Evolutionary conservation across 768 basidiomycete genomes (phyloP).

Genomic region (Boletus barrowsii): DNA sequence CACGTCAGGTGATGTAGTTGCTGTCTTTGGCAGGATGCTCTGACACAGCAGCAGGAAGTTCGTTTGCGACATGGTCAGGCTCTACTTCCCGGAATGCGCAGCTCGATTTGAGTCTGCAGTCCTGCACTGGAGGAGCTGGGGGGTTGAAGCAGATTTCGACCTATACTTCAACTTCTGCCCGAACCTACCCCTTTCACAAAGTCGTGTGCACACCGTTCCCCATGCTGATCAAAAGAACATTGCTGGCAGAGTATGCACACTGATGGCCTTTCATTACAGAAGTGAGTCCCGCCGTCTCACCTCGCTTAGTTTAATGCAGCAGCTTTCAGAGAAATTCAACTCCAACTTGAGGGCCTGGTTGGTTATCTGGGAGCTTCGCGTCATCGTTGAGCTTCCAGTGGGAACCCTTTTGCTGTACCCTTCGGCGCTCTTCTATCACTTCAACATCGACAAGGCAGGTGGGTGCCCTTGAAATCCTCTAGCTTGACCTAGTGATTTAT

Average conservation of each 20-base stretch:
- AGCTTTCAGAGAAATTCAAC: too few species aligned
- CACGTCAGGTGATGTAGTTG: too few species aligned
- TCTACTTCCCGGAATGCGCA: not conserved
- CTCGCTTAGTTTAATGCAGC: too few species aligned
- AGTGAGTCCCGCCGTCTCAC: not conserved
- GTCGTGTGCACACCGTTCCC: not conserved
- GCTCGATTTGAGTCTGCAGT: not conserved
- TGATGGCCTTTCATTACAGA: not conserved
- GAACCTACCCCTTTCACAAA: not conserved
- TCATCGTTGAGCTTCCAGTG: not conserved
- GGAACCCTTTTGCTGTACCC: not conserved
- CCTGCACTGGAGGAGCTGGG: not conserved
- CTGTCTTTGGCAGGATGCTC: too few species aligned
- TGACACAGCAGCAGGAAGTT: not conserved
- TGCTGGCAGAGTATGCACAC: not conserved
- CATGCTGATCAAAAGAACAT: constrained; percentile 1
- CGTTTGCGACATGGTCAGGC: not conserved
- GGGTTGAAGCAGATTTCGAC: not conserved
- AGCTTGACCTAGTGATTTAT: not conserved
- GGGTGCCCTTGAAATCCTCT: not conserved
- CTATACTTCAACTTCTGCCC: not conserved
- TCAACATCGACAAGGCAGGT: not conserved
- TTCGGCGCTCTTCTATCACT: not conserved
- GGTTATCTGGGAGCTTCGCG: not conserved
- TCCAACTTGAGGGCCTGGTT: not conserved